phyloP scores from a whole-genome alignment of 2,329 filamentous ascomycete species.

The Exophiala sp. region DNA sequence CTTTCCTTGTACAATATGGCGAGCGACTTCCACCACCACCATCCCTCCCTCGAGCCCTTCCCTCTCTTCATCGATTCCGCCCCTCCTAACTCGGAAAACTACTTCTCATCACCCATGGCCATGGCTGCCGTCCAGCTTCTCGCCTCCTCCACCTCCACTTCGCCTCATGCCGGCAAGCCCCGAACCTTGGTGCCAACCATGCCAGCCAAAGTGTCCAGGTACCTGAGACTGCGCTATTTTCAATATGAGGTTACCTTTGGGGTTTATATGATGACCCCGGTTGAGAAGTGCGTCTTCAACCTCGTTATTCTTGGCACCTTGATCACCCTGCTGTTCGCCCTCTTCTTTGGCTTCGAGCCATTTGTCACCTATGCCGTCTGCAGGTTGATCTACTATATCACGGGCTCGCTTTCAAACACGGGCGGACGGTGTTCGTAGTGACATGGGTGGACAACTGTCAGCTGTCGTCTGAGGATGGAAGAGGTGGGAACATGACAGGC shows the following conservation, averaged over 20 bases:
- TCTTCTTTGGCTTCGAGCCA: conserved; percentile 22
- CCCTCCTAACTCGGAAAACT: conserved; percentile 24
- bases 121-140: conserved; percentile 26
- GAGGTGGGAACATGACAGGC: no score
- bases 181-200: conserved; percentile 18
- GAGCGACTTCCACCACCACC: conserved; percentile 8
- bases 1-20: conserved; percentile 5
- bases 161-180: conserved; percentile 7
- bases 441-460: not conserved
- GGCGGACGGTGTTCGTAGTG: conserved; percentile 14
- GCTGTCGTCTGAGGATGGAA: not conserved
- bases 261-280: conserved; percentile 93
- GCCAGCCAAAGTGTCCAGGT: conserved; percentile 22
- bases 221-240: conserved; percentile 85
- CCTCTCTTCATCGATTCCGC: conserved; percentile 28
- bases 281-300: conserved; percentile 97
- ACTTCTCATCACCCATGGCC: conserved; percentile 29
- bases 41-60: conserved; percentile 26
- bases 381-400: conserved; percentile 23
- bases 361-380: conserved; percentile 25
- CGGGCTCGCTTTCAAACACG: conserved; percentile 19
- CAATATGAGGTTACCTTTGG: conserved; percentile 98
- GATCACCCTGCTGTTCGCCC: conserved; percentile 15
- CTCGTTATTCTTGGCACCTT: conserved; percentile 39
- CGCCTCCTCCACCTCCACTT: conserved; percentile 9